Conservation (phyloP, 2,329 filamentous ascomycete species). For the Mariannaea sp. region DNA sequence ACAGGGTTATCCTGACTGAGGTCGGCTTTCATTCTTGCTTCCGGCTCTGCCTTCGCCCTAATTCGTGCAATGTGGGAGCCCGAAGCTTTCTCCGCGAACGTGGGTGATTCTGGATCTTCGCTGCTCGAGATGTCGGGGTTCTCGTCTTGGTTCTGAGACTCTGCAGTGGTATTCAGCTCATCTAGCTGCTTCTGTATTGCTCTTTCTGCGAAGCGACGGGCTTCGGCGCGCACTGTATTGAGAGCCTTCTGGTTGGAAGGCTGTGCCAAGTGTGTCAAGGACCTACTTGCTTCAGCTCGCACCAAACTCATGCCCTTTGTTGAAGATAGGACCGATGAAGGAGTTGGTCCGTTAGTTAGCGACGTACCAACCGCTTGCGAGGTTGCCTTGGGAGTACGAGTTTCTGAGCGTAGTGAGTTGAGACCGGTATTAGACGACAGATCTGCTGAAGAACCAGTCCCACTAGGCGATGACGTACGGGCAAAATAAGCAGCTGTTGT, state of each 20-base stretch:
- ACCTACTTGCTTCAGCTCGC: background rate
- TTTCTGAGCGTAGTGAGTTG: background rate
- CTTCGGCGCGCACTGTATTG: slow-evolving; percentile 8
- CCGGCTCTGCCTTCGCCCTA: background rate
- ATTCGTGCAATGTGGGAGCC: no score
- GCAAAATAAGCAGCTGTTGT: no score
- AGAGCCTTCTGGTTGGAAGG: background rate
- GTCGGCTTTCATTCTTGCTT: background rate
- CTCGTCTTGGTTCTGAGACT: background rate
- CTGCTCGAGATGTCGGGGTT: no score
- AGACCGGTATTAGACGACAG: background rate
- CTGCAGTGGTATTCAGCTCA: background rate
- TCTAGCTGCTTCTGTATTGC: slow-evolving; percentile 12
- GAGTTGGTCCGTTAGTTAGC: background rate
- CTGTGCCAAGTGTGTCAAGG: background rate
- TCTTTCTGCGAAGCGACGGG: slow-evolving; percentile 32
- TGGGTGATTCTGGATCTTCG: no score
- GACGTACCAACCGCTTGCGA: background rate
- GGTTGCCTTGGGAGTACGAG: background rate
- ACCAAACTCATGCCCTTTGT: background rate
- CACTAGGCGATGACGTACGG: no score
- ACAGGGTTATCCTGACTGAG: background rate
- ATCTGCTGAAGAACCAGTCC: no score
- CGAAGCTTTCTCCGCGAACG: background rate
- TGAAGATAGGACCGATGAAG: background rate